Evolutionary conservation across 2,329 filamentous ascomycete species (phyloP), one percentile per base, ranked within the genome.

Genomic region (Pseudocercospora musae): DNA sequence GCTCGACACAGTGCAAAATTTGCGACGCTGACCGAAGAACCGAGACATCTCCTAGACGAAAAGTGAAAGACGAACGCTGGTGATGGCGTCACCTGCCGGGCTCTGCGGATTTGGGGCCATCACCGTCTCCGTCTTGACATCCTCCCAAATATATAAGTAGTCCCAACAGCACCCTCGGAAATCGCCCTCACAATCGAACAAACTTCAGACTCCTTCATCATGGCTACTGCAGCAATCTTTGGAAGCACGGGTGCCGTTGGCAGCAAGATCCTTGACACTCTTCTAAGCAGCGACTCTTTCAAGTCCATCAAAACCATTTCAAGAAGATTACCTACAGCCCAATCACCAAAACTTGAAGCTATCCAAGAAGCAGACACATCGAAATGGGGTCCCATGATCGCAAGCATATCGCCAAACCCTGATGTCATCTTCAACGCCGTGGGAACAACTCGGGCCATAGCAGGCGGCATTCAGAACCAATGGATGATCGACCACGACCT

Each of bases 401-500:
- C 62, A 11, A 57, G 23, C 3, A 46, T 65, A 13, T 48, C 53
- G 2, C 67, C 65, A 3, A 52, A 50, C 5, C 67, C 67, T 11
- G 63, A 63, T 6, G 48, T 63, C 7, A 40, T 69, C 18, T 67
- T 69, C 57, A 69, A 69, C 27, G 67, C 74, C 4, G 70, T 77
- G 8, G 75, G 75, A 27, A 77, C 75, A 10, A 77, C 74, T 2
- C 63, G 64, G 42, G 72, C 72, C 3, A 63, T 67, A 21, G 75
- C 75, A 3, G 75, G 75, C 1, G 69, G 74, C 11, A 48, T 76
- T 42, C 62, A 70, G 53, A 73, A 75, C 11, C 75, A 77, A 61
- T 74, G 74, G 72, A 74, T 73, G 57, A 76, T 77, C 59, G 75
- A 77, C 63, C 75, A 77, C 59, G 75, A 77, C 59, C 57, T 73